Conservation (phyloP, 2,329 filamentous ascomycete species). For the Trichoderma sp. region DNA sequence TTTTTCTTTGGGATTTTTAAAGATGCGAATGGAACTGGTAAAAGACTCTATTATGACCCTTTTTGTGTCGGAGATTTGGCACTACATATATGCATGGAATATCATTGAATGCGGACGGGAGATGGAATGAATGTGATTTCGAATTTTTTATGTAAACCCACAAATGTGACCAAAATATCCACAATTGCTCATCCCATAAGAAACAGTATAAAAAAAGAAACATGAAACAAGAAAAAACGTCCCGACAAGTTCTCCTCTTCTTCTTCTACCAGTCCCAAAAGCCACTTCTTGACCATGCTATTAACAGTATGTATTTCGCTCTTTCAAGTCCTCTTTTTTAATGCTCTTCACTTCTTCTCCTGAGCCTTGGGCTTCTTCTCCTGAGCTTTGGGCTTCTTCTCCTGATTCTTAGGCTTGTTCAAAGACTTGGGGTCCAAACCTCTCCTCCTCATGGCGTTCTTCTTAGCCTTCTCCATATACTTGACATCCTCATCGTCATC, state of each 20-base stretch:
- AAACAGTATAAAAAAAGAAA: background rate
- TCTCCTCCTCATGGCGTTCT: constrained; percentile 71
- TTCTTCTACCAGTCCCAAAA: background rate
- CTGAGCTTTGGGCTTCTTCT: constrained; percentile 17
- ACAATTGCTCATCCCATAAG: background rate
- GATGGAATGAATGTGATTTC: background rate
- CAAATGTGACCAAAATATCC: constrained; percentile 15
- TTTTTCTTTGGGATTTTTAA: background rate
- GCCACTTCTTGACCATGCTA: background rate
- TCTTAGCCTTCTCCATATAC: constrained; percentile 72
- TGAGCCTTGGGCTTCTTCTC: constrained; percentile 33
- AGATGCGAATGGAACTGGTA: constrained; percentile 8
- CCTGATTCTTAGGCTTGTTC: constrained; percentile 32
- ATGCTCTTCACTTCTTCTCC: constrained; percentile 8
- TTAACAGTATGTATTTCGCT: background rate
- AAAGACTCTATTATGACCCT: background rate
- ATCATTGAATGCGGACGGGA: background rate
- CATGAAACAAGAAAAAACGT: background rate
- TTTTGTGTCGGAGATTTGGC: background rate
- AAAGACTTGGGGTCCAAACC: constrained; percentile 66
- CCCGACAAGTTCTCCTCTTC: constrained; percentile 15
- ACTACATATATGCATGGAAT: background rate
- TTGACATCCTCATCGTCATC: constrained; percentile 72
- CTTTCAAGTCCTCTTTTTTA: background rate
- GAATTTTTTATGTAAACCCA: constrained; percentile 4